These are phyloP conservation scores for Russula vinacea DNA, from an alignment of 768 basidiomycete genomes.

Conservation along the genomic window DNA sequence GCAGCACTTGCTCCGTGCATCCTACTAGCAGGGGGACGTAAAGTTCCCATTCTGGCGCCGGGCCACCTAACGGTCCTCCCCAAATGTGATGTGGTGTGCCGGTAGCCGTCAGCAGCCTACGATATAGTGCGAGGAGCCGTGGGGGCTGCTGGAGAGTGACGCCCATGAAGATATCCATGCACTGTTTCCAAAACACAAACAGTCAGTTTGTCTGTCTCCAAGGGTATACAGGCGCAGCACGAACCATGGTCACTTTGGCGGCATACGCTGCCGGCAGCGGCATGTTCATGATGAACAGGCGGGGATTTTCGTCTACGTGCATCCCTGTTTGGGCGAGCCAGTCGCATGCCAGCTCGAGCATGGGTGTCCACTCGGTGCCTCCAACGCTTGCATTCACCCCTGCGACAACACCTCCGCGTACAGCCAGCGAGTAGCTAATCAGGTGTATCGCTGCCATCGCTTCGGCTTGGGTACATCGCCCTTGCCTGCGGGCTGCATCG, in stretches of 20 bases:
- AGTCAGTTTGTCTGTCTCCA: slow-evolving; percentile 1
- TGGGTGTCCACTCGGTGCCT: slow-evolving; percentile 62
- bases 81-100: slow-evolving; percentile 42
- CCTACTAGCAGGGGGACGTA: slow-evolving; percentile 69
- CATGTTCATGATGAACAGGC: slow-evolving; percentile 55
- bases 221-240: slow-evolving; percentile 33
- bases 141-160: slow-evolving; percentile 59
- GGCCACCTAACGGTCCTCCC: slow-evolving; percentile 38
- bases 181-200: slow-evolving; percentile 45
- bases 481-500: slow-evolving; percentile 27
- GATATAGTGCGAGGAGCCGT: slow-evolving; percentile 63
- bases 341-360: slow-evolving; percentile 68
- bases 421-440: slow-evolving; percentile 59
- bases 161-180: slow-evolving; percentile 74
- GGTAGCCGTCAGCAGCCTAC: slow-evolving; percentile 55
- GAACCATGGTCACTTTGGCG: slow-evolving; percentile 70
- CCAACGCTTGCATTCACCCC: slow-evolving; percentile 43
- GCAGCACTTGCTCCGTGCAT: slow-evolving; percentile 74
- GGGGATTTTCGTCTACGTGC: slow-evolving; percentile 60
- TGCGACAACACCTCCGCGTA: slow-evolving; percentile 42
- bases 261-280: slow-evolving; percentile 52
- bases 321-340: slow-evolving; percentile 72
- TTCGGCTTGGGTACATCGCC: slow-evolving; percentile 50
- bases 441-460: slow-evolving; percentile 78
- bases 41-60: slow-evolving; percentile 41